Evolutionary conservation across 1,139 yeast species (phyloP).

Genomic region (Taphrina communis): DNA sequence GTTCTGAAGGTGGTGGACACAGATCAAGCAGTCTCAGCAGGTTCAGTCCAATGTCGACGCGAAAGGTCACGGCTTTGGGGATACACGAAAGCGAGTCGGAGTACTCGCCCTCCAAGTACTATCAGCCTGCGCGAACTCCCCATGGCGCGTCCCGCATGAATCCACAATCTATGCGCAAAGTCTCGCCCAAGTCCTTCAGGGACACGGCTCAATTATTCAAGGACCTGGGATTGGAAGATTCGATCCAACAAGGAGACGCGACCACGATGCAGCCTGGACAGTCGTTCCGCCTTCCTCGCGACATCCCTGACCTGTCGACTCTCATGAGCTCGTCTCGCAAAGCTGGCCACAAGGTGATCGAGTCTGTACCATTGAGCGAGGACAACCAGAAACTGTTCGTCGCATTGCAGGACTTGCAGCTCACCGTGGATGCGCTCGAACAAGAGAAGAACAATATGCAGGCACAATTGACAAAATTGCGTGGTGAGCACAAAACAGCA

Average conservation of each 20-base stretch:
- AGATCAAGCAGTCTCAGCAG: constrained; percentile 18
- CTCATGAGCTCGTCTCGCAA: constrained; percentile 25
- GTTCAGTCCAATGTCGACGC: constrained; percentile 34
- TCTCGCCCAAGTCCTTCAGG: constrained; percentile 40
- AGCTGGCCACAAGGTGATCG: constrained; percentile 42
- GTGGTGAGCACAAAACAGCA: constrained; percentile 35
- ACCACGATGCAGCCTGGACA: constrained; percentile 23
- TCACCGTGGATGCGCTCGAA: constrained; percentile 45
- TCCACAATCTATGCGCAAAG: constrained; percentile 30
- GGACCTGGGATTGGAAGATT: constrained; percentile 41
- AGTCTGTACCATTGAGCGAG: constrained; percentile 46
- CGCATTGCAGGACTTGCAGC: constrained; percentile 45
- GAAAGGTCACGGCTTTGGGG: constrained; percentile 37
- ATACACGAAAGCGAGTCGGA: constrained; percentile 35
- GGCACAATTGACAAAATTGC: constrained; percentile 37
- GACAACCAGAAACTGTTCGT: constrained; percentile 46
- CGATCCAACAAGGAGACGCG: constrained; percentile 7
- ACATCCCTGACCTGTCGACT: constrained; percentile 36
- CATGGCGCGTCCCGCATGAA: constrained; percentile 20
- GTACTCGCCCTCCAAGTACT: constrained; percentile 31
- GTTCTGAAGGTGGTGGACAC: constrained; percentile 29
- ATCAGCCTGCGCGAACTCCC: constrained; percentile 26
- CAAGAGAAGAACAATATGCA: constrained; percentile 41
- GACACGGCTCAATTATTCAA: constrained; percentile 38
- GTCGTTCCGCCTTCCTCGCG: constrained; percentile 30